These are phyloP conservation scores for Suillus bovinus DNA, from an alignment of 768 basidiomycete genomes.

Conservation along the genomic window DNA sequence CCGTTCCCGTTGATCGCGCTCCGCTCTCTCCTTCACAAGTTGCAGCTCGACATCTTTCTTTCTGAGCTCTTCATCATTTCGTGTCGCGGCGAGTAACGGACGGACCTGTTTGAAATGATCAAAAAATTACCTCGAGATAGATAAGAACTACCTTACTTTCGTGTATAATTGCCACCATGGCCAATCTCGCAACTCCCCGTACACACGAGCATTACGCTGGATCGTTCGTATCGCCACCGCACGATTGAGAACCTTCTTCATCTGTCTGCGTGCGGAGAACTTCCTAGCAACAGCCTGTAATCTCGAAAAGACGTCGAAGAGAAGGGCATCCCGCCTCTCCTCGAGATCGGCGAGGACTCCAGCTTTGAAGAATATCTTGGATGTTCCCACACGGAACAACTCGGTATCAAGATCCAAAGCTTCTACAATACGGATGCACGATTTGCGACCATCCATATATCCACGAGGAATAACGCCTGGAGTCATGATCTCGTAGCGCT, in stretches of 20 bases:
- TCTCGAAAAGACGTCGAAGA: conserved; percentile 87
- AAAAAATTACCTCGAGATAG: conserved; percentile 12
- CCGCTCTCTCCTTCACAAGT: conserved; percentile 80
- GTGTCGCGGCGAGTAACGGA: conserved; percentile 88
- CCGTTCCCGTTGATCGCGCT: conserved; percentile 81
- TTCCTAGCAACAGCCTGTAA: conserved; percentile 86
- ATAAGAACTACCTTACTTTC: conserved; percentile 51
- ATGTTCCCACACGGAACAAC: conserved; percentile 89
- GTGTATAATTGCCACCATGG: conserved; percentile 99
- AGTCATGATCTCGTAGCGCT: conserved; percentile 94
- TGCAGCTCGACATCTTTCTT: conserved; percentile 84
- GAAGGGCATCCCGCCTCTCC: conserved; percentile 83
- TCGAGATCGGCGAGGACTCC: conserved; percentile 96
- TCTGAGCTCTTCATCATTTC: conserved; percentile 89
- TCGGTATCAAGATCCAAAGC: conserved; percentile 84
- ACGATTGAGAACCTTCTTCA: conserved; percentile 93
- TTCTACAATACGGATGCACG: conserved; percentile 88
- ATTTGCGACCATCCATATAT: conserved; percentile 97
- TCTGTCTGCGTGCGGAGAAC: conserved; percentile 85
- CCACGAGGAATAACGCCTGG: conserved; percentile 92
- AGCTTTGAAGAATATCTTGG: conserved; percentile 99
- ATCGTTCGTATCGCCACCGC: conserved; percentile 90
- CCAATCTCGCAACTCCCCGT: conserved; percentile 90
- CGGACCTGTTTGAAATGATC: conserved; percentile 59
- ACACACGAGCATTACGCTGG: conserved; percentile 91